Evolutionary conservation across 768 basidiomycete species (phyloP).

Genomic region (Xerocomus potaroensis): DNA sequence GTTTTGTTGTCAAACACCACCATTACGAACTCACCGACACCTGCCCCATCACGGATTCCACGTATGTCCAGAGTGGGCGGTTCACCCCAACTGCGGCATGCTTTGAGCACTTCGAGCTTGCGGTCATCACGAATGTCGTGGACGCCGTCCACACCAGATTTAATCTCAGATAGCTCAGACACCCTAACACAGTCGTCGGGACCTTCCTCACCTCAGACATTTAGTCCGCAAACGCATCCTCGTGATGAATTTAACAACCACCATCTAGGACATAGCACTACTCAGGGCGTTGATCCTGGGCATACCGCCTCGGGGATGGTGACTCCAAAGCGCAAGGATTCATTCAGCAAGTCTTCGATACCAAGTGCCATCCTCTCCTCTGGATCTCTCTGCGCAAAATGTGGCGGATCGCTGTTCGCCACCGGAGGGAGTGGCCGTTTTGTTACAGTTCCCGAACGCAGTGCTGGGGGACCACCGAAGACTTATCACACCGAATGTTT

Average conservation of each 20-base stretch:
- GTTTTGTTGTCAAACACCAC: slow-evolving; percentile 10
- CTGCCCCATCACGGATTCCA: slow-evolving; percentile 29
- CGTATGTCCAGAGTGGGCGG: slow-evolving; percentile 20
- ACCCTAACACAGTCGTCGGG: slow-evolving; percentile 51
- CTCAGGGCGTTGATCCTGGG: slow-evolving; percentile 6
- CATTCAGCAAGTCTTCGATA: slow-evolving; percentile 23
- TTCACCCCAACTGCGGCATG: slow-evolving; percentile 27
- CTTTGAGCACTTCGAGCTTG: slow-evolving; percentile 27
- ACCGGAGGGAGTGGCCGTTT: slow-evolving; percentile 57
- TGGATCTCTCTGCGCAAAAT: slow-evolving; percentile 56
- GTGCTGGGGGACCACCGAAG: slow-evolving; percentile 40
- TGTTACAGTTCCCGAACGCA: slow-evolving; percentile 61
- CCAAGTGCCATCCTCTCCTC: slow-evolving; percentile 32
- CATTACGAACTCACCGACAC: slow-evolving; percentile 3
- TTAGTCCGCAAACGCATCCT: slow-evolving; percentile 29
- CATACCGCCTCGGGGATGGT: slow-evolving; percentile 21
- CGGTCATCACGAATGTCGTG: slow-evolving; percentile 28
- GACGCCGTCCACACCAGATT: slow-evolving; percentile 52
- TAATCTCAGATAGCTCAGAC: slow-evolving; percentile 60
- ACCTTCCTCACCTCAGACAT: slow-evolving; percentile 47
- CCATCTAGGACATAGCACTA: slow-evolving; percentile 5
- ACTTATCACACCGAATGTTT: slow-evolving; percentile 77
- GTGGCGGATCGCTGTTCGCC: slow-evolving; percentile 54
- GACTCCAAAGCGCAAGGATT: slow-evolving; percentile 27
- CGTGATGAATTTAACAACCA: slow-evolving; percentile 10